These are phyloP conservation scores for Pelagophyceae sp. DNA, from an alignment of 352 stramenopile genomes.

Conservation along the genomic window DNA sequence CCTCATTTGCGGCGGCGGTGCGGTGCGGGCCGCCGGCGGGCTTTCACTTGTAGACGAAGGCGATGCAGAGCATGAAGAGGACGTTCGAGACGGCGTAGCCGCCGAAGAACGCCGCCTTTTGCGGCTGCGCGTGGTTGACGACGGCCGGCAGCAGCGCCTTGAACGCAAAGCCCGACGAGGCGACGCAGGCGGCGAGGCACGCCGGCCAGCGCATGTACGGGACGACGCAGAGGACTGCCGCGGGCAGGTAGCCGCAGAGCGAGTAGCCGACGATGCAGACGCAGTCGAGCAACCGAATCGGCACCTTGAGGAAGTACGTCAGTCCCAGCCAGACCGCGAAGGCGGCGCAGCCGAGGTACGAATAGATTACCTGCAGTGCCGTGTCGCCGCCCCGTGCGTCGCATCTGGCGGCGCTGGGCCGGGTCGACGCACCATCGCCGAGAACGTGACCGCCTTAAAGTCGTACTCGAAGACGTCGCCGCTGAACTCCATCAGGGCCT, in stretches of 20 bases:
- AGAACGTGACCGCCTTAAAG: conserved; percentile 14
- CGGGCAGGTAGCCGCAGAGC: background rate
- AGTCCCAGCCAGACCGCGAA: background rate
- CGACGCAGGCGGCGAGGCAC: background rate
- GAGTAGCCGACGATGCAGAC: conserved; percentile 19
- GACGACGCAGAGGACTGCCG: background rate
- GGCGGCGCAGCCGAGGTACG: background rate
- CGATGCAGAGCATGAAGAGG: background rate
- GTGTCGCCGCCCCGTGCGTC: too few species aligned
- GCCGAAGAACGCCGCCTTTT: background rate
- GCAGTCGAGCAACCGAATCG: background rate
- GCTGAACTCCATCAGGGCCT: background rate
- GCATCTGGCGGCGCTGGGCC: too few species aligned
- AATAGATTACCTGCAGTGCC: too few species aligned
- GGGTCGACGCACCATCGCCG: too few species aligned
- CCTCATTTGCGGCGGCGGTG: too few species aligned
- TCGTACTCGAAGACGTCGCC: conserved; percentile 4
- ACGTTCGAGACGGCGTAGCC: background rate
- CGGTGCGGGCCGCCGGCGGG: too few species aligned
- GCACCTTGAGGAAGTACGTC: conserved; percentile 5
- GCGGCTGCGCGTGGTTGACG: background rate
- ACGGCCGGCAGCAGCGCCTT: background rate
- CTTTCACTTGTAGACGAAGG: background rate
- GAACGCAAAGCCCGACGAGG: background rate
- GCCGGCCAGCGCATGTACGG: conserved; percentile 6